Base-by-base conservation (phyloP, 2,329 filamentous ascomycete genomes). In the Aspergillus quadricinctus region DNA sequence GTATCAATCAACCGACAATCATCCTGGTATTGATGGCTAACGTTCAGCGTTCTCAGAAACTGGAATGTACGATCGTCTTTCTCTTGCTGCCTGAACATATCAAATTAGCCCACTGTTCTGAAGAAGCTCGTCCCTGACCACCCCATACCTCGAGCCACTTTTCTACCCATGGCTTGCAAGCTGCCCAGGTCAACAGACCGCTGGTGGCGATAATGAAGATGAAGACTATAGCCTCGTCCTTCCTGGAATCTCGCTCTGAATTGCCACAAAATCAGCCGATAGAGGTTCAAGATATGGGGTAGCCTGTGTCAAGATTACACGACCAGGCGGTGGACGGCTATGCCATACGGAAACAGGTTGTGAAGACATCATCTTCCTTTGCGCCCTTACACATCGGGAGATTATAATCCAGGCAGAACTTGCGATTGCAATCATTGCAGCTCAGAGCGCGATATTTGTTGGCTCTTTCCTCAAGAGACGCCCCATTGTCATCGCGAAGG, bases 341-440 rank as follows among this genome's bases (percentile, higher is more conserved):
- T 28, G 40, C 52, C 69, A 55, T 68, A 84, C 82, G 86, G 65
- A 88, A 88, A 72, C 86, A 88, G 9, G 82, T 85, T 4, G 86
- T 85, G 57, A 84, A 80, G 3, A 88, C 80, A 64, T 87, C 84
- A 49, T 86, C 84, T 64, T 86, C 83, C 63, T 81, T 83, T 21
- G 80, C 83, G 31, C 77, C 80, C 60, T 85, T 81, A 66, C 86
- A 88, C 52, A 84, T 82, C 1, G 83, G 82, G 49, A 86, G 74
- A 52, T 84, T 79, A 62, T 87, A 87, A 54, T 80, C 78, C 43
- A 87, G 72, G 66, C 86, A 88, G 72, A 87, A 88, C 62, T 84
- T 81, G 58, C 85, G 83, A 64, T 84, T 88, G 71, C 86, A 88
- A 68, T 88, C 85, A 55, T 80, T 84, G 70, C 86, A 88, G 25